Evolutionary conservation across 129 eudicot genomes (phyloP), one percentile per base, ranked within the genome.

Genomic region (Glebionis coronaria): DNA sequence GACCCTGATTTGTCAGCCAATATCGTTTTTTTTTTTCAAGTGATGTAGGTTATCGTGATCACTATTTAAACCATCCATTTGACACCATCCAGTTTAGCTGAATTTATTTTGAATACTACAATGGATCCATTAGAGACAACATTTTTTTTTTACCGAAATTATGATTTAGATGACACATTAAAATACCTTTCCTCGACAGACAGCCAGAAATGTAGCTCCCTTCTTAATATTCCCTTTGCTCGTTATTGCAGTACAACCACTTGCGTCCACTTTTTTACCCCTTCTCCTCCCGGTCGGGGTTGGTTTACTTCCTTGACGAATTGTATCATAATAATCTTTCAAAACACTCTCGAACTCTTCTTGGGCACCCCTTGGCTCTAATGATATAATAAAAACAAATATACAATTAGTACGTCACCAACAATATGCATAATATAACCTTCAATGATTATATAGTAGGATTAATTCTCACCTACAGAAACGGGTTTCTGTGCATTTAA

Each of bases 181-280:
- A 68, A 42, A 38, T 87, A 90, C 98, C 97, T 93, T 93, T 75
- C 98, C 98, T 78, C 95, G 88, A 85, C 95, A 88, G 64, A 93
- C 98, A 61, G 98, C 98, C 71, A 93, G 95, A 78, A 88, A 88
- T 67, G 90, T 82, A 73, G 98, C 98, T 56, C 95, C 97, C 38
- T 74, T 77, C 65, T 47, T 79, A 29, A 73, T 40, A 13, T 13
- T 72, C 38, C 65, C 77, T 56, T 73, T 62, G 72, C 64, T 28
- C 65, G 50, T 23, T 13, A 61, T 44, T 69, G 61, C 51, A 47
- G 50, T 72, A 51, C 69, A 65, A 70, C 54, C 51, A 44, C 40
- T 75, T 20, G 74, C 69, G 58, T 82, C 91, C 69, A 76, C 51
- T 65, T 61, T 88, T 81, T 84, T 93, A 51, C 73, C 84, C 79